phyloP scores from a whole-genome alignment of 1,139 yeast species.

The Saccharomycopsis hybrid region DNA sequence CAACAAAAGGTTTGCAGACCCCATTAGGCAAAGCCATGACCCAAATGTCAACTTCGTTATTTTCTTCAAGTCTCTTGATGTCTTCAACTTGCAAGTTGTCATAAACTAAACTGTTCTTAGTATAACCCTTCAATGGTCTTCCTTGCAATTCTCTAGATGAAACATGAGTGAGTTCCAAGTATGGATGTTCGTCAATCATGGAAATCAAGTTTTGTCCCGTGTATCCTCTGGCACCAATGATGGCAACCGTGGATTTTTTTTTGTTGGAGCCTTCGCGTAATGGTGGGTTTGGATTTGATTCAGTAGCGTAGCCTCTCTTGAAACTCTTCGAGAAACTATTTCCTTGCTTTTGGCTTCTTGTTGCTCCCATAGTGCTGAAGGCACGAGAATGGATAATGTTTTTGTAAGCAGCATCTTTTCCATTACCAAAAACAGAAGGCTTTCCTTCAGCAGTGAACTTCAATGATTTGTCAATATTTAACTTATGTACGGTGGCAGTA shows the following conservation, averaged over 20 bases:
- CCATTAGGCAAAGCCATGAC: constrained; percentile 99
- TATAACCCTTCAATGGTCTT: constrained; percentile 78
- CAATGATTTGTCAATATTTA: constrained; percentile 1
- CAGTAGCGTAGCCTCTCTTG: constrained; percentile 30
- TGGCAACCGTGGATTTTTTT: constrained; percentile 64
- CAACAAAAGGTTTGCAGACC: constrained; percentile 94
- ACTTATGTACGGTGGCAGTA: constrained; percentile 31
- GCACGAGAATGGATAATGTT: constrained; percentile 25
- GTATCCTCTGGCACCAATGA: constrained; percentile 97
- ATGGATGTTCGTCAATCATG: constrained; percentile 81
- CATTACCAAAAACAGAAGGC: background rate
- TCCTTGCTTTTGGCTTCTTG: constrained; percentile 1
- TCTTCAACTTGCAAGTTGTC: constrained; percentile 91
- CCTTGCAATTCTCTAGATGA: constrained; percentile 90
- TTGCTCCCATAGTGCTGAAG: constrained; percentile 23
- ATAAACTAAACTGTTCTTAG: constrained; percentile 70
- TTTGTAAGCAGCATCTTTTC: constrained; percentile 6
- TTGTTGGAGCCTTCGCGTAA: constrained; percentile 54
- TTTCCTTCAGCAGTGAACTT: constrained; percentile 3
- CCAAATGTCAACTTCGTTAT: constrained; percentile 83
- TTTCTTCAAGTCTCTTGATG: constrained; percentile 66
- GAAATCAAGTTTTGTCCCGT: constrained; percentile 92
- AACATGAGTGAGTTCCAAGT: constrained; percentile 81
- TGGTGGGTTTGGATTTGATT: constrained; percentile 72
- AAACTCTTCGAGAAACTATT: constrained; percentile 1